These are phyloP conservation scores for Vigna radiata DNA, from an alignment of 306 rosid genomes.

Conservation along the genomic window DNA sequence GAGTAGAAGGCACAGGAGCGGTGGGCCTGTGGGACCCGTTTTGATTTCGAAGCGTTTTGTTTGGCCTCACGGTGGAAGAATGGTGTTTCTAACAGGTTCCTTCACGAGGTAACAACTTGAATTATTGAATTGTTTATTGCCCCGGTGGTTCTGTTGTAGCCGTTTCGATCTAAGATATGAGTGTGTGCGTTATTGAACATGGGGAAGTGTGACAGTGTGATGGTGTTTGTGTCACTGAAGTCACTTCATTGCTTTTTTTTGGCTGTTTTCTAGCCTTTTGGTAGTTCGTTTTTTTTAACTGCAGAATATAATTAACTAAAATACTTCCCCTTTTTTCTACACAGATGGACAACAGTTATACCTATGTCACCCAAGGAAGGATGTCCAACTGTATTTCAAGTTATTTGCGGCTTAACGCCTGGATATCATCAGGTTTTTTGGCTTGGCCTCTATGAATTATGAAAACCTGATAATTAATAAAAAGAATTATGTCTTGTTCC, in stretches of 20 bases:
- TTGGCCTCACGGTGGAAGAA: slow-evolving; percentile 72
- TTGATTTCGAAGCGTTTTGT: slow-evolving; percentile 53
- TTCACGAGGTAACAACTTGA: slow-evolving; percentile 55
- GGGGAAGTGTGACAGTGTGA: not conserved
- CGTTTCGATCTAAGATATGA: slow-evolving; percentile 6
- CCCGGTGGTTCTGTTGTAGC: not conserved
- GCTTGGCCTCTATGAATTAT: slow-evolving; percentile 14
- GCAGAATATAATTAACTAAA: slow-evolving; percentile 5
- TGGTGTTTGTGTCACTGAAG: not conserved
- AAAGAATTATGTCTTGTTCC: slow-evolving; percentile 13
- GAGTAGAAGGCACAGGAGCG: slow-evolving; percentile 43
- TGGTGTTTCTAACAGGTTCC: slow-evolving; percentile 59
- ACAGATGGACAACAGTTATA: slow-evolving; percentile 62
- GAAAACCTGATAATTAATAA: slow-evolving; percentile 10
- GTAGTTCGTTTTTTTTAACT: not conserved
- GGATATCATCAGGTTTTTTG: slow-evolving; percentile 69
- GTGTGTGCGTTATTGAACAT: not conserved
- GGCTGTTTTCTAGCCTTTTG: slow-evolving; percentile 1
- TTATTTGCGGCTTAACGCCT: slow-evolving; percentile 57
- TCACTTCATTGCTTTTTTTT: not conserved
- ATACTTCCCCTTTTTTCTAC: slow-evolving; percentile 37
- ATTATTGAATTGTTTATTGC: slow-evolving; percentile 5
- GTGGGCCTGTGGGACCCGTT: slow-evolving; percentile 41
- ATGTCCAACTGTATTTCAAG: slow-evolving; percentile 63
- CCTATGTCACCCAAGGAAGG: slow-evolving; percentile 70